Percentiles rank a stretch among this genome's conserved stretches.
Conservation (phyloP, 129 eudicot genomes). For the Flaveria linearis region DNA sequence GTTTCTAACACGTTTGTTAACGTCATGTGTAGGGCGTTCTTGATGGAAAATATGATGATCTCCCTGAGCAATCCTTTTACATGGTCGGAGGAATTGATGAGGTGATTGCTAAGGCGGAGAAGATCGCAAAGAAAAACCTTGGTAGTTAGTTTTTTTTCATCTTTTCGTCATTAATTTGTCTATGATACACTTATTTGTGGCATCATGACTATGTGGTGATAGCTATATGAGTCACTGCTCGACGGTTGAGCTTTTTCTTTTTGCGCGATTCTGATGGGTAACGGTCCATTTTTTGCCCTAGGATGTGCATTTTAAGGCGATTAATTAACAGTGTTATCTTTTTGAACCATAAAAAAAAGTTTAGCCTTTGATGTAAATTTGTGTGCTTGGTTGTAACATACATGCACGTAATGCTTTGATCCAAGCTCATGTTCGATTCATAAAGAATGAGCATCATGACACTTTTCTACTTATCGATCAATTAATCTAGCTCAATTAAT, state of each 20-base stretch:
- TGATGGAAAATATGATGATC: constrained; percentile 93
- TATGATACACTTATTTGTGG: constrained; percentile 18
- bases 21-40: constrained; percentile 63
- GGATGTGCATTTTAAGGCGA: constrained; percentile 30
- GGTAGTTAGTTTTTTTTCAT: constrained; percentile 16
- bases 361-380: constrained; percentile 13
- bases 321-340: constrained; percentile 25
- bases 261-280: constrained; percentile 20
- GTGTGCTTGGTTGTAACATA: constrained; percentile 5
- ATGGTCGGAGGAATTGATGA: constrained; percentile 98
- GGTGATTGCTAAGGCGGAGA: constrained; percentile 90
- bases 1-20: constrained; percentile 8
- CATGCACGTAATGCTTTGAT: neutral
- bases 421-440: neutral
- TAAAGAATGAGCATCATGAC: neutral
- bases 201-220: constrained; percentile 11
- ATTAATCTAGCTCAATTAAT: too few relatives aligned
- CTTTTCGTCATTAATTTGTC: neutral
- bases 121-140: constrained; percentile 68
- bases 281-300: constrained; percentile 23
- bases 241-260: constrained; percentile 33
- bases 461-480: neutral
- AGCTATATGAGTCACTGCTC: neutral
- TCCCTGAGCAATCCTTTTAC: constrained; percentile 82
- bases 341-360: constrained; percentile 28